Conservation (phyloP, 805 yeast genomes). For the Candida lessepsii region DNA sequence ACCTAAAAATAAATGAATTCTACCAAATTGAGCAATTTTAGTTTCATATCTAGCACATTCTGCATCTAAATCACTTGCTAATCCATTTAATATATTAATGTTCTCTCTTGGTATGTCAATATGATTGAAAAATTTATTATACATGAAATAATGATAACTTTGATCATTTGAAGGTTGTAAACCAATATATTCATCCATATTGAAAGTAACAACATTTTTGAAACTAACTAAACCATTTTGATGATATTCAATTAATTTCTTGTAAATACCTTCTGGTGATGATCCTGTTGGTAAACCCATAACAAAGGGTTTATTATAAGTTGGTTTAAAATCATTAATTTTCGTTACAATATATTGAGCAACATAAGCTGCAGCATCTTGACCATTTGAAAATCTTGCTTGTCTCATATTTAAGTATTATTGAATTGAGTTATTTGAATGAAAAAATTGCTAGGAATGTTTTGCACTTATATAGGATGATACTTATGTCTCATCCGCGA, state of each 20-base stretch:
- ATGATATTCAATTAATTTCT: slow-evolving; percentile 44
- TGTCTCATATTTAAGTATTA: no score
- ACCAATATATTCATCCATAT: slow-evolving; percentile 61
- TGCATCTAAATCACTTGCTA: slow-evolving; percentile 40
- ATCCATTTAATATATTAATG: slow-evolving; percentile 55
- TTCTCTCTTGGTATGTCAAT: slow-evolving; percentile 51
- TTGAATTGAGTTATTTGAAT: no score
- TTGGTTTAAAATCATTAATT: slow-evolving; percentile 47
- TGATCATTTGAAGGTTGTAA: slow-evolving; percentile 47
- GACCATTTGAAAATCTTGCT: slow-evolving; percentile 34
- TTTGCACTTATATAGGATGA: no score
- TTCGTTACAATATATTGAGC: slow-evolving; percentile 45
- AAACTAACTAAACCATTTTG: slow-evolving; percentile 43
- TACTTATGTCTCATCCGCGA: background rate
- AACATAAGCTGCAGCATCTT: slow-evolving; percentile 43
- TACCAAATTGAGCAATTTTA: slow-evolving; percentile 46
- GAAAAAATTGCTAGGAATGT: no score
- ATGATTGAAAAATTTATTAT: slow-evolving; percentile 53
- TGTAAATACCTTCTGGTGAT: slow-evolving; percentile 56
- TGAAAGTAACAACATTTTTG: slow-evolving; percentile 55
- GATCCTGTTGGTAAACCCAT: slow-evolving; percentile 63
- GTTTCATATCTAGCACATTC: slow-evolving; percentile 52
- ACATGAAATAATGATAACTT: slow-evolving; percentile 59
- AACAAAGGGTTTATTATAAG: slow-evolving; percentile 47
- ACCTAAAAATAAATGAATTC: slow-evolving; percentile 54